A percentile compares a stretch with the other conserved stretches of the same genome.
Conservation (phyloP, 2,329 filamentous ascomycete genomes). For the Beauveria sp. region DNA sequence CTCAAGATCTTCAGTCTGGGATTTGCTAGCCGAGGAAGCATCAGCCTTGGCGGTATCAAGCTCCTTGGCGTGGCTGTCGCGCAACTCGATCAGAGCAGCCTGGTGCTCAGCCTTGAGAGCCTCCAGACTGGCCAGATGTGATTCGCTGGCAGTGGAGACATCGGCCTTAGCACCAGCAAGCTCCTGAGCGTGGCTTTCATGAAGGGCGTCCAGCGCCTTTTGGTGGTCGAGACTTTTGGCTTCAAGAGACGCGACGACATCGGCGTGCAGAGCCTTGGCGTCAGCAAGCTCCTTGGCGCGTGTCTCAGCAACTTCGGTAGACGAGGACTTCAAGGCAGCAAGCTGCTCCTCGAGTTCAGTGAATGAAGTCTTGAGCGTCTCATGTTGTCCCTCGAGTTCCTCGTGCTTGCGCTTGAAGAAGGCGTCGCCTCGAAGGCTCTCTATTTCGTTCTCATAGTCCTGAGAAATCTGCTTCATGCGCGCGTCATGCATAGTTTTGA, state of each 20-base stretch:
- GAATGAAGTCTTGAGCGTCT: constrained; percentile 35
- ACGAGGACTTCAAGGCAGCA: constrained; percentile 36
- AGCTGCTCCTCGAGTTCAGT: constrained; percentile 49
- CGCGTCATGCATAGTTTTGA: constrained; percentile 49
- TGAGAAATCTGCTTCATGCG: constrained; percentile 51
- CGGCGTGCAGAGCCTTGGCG: constrained; percentile 35
- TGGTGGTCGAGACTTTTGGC: constrained; percentile 46
- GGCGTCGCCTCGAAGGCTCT: constrained; percentile 53
- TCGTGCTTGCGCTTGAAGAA: constrained; percentile 58
- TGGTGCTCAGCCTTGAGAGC: constrained; percentile 33
- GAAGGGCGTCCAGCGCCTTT: constrained; percentile 46
- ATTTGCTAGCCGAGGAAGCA: constrained; percentile 36
- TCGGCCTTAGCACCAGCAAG: constrained; percentile 46
- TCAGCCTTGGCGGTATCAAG: constrained; percentile 50
- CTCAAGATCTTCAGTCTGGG: constrained; percentile 43
- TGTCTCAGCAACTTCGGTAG: constrained; percentile 27
- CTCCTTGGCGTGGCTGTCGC: constrained; percentile 50
- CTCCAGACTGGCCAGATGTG: constrained; percentile 18
- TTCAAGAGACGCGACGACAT: constrained; percentile 38
- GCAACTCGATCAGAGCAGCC: constrained; percentile 31
- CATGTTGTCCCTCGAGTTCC: constrained; percentile 50
- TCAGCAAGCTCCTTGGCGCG: constrained; percentile 36
- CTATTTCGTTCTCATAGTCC: constrained; percentile 59
- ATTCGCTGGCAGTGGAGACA: constrained; percentile 21
- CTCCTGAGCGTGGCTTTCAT: constrained; percentile 50